Base-by-base conservation (phyloP, 2,329 filamentous ascomycete genomes). In the Tolypocladium nubicola region DNA sequence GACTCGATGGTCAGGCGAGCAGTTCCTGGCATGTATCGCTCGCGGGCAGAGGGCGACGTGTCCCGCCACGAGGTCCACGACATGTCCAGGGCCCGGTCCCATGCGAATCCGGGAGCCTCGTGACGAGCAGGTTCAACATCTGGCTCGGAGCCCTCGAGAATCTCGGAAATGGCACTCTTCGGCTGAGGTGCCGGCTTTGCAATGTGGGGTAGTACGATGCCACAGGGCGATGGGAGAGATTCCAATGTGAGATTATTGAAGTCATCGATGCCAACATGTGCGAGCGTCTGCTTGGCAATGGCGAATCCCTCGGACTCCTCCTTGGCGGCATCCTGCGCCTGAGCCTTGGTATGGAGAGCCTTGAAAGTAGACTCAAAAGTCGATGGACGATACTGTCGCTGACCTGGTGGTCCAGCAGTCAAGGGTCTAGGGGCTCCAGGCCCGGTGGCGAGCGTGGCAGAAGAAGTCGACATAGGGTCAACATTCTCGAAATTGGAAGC, bases 331-430 rank as follows among this genome's bases (percentile, higher is more conserved):
- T 60, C 64, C 43, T 69, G 66, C 9, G 60, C 30, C 21, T 57
- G 59, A 4, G 52, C n/a, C 37, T 66, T 64, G 30, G 66, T 65
- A 19, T 68, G 67, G 38, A 71, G 64, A 38, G 69, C 65, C 57
- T 69, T 73, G 58, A 72, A 65, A 1, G 70, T 68, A 10, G 68
- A 65, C 35, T 79, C 75, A 39, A 76, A 70, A 2, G 72, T 72
- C 30, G 73, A 71, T n/a, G 76, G 70, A 23, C 71, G 76, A 61
- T 75, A 76, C 57, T 79, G 77, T 47, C 79, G 76, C 59, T 78
- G 76, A 23, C 80, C 80, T 14, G 80, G 80, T 47, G 80, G 80
- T 1, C 80, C 80, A 35, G 80, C 80, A 23, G 77, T 81, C 61
- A 82, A 64, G 11, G 79, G 80, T 26, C 68, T 72, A n/a, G 79